These are phyloP conservation scores for Leonotis leonurus DNA, from an alignment of 257 asterid species.

Conservation along the genomic window DNA sequence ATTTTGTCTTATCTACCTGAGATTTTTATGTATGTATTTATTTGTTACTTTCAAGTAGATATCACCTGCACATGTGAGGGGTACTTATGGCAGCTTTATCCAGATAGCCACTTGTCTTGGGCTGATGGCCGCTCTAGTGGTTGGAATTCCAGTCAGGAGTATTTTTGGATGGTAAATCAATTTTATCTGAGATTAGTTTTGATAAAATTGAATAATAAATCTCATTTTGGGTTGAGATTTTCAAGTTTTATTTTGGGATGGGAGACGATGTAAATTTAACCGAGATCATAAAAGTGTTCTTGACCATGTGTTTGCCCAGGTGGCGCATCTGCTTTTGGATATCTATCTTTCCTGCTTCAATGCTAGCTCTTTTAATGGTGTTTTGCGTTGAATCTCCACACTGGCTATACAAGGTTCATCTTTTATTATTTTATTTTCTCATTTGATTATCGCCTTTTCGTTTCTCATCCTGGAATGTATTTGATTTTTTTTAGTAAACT, in stretches of 20 bases:
- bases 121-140: conserved; percentile 53
- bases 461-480: not conserved
- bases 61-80: conserved; percentile 91
- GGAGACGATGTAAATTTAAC: not conserved
- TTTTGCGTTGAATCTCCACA: conserved; percentile 92
- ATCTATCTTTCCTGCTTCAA: conserved; percentile 67
- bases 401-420: conserved; percentile 82
- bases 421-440: not conserved
- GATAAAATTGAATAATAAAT: not conserved
- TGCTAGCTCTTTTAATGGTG: conserved; percentile 63
- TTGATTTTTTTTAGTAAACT: not conserved
- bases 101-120: conserved; percentile 91
- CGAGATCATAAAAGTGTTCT: conserved; percentile 16
- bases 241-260: not conserved
- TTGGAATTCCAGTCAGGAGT: conserved; percentile 76
- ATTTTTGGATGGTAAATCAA: conserved; percentile 67
- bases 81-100: conserved; percentile 87
- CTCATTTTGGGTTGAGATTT: not conserved
- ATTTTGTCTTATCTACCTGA: conserved; percentile 1
- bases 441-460: not conserved
- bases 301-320: conserved; percentile 40
- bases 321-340: conserved; percentile 94
- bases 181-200: not conserved
- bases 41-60: conserved; percentile 38
- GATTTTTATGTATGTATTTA: not conserved